These are phyloP conservation scores for Solanum piurae DNA, from an alignment of 257 asterid species.

Conservation along the genomic window DNA sequence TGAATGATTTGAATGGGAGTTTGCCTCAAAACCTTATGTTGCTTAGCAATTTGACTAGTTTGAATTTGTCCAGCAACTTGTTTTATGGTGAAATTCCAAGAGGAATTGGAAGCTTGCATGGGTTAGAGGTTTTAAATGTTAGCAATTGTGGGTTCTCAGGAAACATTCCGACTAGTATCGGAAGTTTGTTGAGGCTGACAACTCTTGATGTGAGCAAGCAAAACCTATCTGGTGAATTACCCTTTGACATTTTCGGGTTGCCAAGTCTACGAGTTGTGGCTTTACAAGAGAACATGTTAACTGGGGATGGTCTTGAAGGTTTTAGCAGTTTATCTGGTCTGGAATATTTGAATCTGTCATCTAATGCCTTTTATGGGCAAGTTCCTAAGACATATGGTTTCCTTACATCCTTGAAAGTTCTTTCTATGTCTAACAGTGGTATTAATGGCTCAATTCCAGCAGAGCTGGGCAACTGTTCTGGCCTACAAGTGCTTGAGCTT, in stretches of 20 bases:
- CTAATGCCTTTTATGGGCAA: constrained; percentile 46
- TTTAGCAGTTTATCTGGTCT: constrained; percentile 53
- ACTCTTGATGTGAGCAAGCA: constrained; percentile 53
- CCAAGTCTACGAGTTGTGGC: constrained; percentile 64
- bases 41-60: constrained; percentile 36
- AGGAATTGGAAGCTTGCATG: constrained; percentile 33
- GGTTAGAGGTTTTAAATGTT: constrained; percentile 39
- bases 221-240: constrained; percentile 48
- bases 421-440: constrained; percentile 46
- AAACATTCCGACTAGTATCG: constrained; percentile 42
- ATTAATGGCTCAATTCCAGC: constrained; percentile 48
- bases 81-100: constrained; percentile 37
- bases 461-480: constrained; percentile 48
- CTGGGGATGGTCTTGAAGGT: constrained; percentile 60
- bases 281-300: constrained; percentile 44
- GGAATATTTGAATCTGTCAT: constrained; percentile 49
- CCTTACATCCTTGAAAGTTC: constrained; percentile 45
- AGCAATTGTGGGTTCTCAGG: constrained; percentile 45
- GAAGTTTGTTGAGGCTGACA: constrained; percentile 41
- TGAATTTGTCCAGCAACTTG: constrained; percentile 47
- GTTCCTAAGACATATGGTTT: constrained; percentile 56
- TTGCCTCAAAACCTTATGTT: constrained; percentile 31
- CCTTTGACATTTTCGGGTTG: constrained; percentile 46
- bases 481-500: constrained; percentile 41
- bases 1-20: constrained; percentile 30